Evolutionary conservation across 169 alveolate genomes (phyloP).

Genomic region (Cryptosporidium baileyi): DNA sequence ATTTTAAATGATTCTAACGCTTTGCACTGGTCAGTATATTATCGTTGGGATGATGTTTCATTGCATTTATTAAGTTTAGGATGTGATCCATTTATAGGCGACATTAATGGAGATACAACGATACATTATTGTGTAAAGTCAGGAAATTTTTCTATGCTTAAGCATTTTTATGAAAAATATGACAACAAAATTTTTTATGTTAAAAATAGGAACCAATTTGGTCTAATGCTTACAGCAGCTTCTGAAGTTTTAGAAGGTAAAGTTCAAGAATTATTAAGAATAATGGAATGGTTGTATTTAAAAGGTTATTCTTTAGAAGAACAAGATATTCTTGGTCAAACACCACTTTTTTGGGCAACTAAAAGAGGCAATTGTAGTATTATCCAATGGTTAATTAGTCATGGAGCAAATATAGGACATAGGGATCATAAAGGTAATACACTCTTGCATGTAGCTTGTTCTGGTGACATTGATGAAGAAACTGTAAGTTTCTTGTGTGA

Average conservation of each 20-base stretch:
- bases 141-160: conserved; percentile 79
- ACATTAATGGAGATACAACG: conserved; percentile 76
- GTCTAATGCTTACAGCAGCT: conserved; percentile 85
- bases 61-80: conserved; percentile 68
- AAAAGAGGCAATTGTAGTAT: conserved; percentile 82
- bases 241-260: conserved; percentile 83
- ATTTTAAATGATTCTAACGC: conserved; percentile 72
- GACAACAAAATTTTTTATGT: conserved; percentile 71
- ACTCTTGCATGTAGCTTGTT: conserved; percentile 71
- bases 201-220: conserved; percentile 59
- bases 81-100: conserved; percentile 73
- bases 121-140: conserved; percentile 73
- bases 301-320: conserved; percentile 88
- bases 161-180: conserved; percentile 67
- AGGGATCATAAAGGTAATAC: conserved; percentile 75
- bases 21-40: conserved; percentile 80
- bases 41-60: conserved; percentile 82
- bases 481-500: conserved; percentile 72
- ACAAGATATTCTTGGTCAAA: conserved; percentile 86
- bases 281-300: conserved; percentile 84
- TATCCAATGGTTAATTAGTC: conserved; percentile 87
- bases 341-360: conserved; percentile 87
- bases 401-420: conserved; percentile 84
- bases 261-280: conserved; percentile 78
- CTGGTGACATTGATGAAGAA: conserved; percentile 68